Percentiles rank a stretch among this genome's conserved stretches.
phyloP scores from a whole-genome alignment of 2,329 filamentous ascomycete species.

The Hymenoscyphus albidus region DNA sequence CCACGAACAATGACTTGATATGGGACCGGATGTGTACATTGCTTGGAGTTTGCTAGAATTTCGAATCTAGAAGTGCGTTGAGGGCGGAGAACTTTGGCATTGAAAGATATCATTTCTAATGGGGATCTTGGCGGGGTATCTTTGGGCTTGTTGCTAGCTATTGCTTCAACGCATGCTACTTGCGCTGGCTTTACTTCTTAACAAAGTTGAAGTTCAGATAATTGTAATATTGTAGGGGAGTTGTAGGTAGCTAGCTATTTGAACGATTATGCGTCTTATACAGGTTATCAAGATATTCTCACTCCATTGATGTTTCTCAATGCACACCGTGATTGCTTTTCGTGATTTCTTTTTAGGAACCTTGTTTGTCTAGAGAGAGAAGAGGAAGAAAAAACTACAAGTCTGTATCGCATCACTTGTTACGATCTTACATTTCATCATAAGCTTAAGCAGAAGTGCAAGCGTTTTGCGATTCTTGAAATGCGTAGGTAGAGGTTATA shows the following conservation, averaged over 20 bases:
- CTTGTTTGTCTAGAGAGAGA: too few relatives aligned
- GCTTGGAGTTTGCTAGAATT: neutral
- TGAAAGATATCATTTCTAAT: neutral
- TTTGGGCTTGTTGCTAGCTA: neutral
- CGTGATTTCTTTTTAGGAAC: too few relatives aligned
- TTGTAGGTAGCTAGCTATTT: neutral
- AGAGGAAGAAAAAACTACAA: too few relatives aligned
- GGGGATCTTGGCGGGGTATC: too few relatives aligned
- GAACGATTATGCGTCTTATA: neutral
- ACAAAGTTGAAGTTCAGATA: neutral
- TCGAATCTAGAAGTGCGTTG: neutral
- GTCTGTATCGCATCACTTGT: too few relatives aligned
- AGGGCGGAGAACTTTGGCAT: neutral
- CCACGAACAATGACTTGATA: neutral
- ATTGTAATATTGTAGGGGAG: neutral
- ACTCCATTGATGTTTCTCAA: too few relatives aligned
- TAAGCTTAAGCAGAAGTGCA: too few relatives aligned
- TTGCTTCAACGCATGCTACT: neutral
- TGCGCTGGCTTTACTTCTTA: neutral
- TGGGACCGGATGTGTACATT: neutral
- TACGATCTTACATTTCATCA: too few relatives aligned
- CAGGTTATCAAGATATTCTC: too few relatives aligned
- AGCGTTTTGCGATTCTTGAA: too few relatives aligned
- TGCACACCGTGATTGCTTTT: too few relatives aligned
- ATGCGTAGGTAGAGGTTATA: too few relatives aligned